Evolutionary conservation across 2,329 filamentous ascomycete genomes (phyloP).

Genomic region (Westerdykella aurantiaca): DNA sequence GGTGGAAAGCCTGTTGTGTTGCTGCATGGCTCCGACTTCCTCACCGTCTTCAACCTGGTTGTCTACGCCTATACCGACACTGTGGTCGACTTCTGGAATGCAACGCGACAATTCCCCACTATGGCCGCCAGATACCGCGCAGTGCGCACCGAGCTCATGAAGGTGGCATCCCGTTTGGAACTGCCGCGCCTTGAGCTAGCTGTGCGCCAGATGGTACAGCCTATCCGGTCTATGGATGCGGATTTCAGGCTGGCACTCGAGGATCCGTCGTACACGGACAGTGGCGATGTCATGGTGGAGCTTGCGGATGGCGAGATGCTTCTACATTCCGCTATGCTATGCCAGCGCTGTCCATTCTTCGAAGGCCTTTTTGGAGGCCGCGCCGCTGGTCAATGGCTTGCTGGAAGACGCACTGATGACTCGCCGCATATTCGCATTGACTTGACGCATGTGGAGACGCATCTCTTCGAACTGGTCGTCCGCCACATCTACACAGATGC

Average conservation of each 20-base stretch:
- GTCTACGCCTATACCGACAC: constrained; percentile 77
- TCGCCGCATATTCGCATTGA: constrained; percentile 63
- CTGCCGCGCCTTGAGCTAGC: constrained; percentile 69
- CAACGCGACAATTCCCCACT: constrained; percentile 58
- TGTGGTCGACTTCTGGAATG: constrained; percentile 81
- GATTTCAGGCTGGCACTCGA: constrained; percentile 67
- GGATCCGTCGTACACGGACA: constrained; percentile 66
- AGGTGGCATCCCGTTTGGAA: constrained; percentile 64
- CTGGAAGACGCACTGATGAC: constrained; percentile 54
- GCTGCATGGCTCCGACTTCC: constrained; percentile 66
- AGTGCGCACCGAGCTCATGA: constrained; percentile 82
- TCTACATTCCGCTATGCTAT: constrained; percentile 73
- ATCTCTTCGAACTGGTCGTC: constrained; percentile 72
- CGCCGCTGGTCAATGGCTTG: constrained; percentile 77
- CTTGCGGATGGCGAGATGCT: constrained; percentile 64
- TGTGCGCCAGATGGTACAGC: constrained; percentile 65
- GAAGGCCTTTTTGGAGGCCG: constrained; percentile 84
- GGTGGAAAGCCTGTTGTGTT: constrained; percentile 53
- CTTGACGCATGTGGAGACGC: constrained; percentile 68
- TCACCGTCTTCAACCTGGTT: constrained; percentile 72
- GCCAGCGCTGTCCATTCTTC: constrained; percentile 87
- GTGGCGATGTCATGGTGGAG: constrained; percentile 73
- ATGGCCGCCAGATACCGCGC: constrained; percentile 71
- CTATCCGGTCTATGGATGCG: constrained; percentile 57
- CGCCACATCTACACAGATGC: constrained; percentile 78